Evolutionary conservation across 345 rosid species (phyloP), one percentile per base, ranked within the genome.

Genomic region (Aquilaria yunnanensis): DNA sequence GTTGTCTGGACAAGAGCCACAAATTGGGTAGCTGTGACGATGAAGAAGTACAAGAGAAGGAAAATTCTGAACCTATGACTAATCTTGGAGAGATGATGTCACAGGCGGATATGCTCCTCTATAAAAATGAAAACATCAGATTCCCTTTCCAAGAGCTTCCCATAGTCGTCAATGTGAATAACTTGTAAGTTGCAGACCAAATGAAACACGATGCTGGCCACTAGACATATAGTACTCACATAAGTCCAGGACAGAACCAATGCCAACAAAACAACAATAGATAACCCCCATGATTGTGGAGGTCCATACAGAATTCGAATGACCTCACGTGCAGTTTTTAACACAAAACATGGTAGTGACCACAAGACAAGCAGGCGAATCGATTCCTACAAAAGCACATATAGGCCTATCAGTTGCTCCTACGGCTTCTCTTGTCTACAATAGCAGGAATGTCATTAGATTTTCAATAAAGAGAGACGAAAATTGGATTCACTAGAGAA

Each of bases 1-100:
- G 96, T 92, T 10, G 87, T 85, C 75, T 81, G 92, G 72, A 92
- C 77, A 52, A 92, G 96, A 46, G 93, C 83, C 47, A 87, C 63
- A 32, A 82, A 53, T 74, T 89, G 98, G 73, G 90, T 84, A 46
- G 78, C 79, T 2, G 96, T 87, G 67, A 92, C 96, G 14, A 87
- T 84, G 74, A 80, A 32, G 78, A 92, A 83, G 73, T 87, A 78
- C 32, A 87, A 74, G 69, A 92, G 77, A 57, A 92, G 96, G 75
- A 84, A 92, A 64, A 92, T 89, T 12, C 96, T 83, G 74, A 89
- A 92, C 81, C 96, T 84, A 72, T 92, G 98, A 81, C 98, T 92
- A 70, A 92, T 92, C 77, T 92, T 92, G 48, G 96, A 89, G 14
- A 89, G 93, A 67, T 92, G 74, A 73, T 83, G 67, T 0, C 96